Evolutionary conservation across 306 rosid genomes (phyloP), one percentile per base, ranked within the genome.

Genomic region (Dalbergia oliveri): DNA sequence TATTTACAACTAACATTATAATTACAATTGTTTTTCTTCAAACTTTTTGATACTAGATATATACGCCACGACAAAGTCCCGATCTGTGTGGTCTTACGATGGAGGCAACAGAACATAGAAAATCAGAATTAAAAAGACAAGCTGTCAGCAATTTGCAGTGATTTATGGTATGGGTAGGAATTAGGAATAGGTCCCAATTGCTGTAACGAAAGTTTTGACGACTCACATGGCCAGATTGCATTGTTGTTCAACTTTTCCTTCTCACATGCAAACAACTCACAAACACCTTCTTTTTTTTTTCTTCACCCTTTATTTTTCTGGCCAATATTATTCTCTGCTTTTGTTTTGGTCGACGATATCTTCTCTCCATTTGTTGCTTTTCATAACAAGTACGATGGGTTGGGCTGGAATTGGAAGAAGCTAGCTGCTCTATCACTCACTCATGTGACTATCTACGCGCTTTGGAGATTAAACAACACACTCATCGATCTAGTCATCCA

Each of bases 201-300:
- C 9, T 16, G 10, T 54, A 16, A 37, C 31, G 8, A n/a, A 65
- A n/a, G 39, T 31, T 50, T 23, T 2, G n/a, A 18, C 21, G 2
- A 33, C 10, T 45, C 63, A 72, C 66, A 6, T 72, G 66, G 66
- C 53, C 53, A 72, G 53, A 56, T 56, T 37, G 51, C 66, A 16
- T 15, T 56, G 31, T 11, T 8, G 47, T 33, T 16, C 51, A 34
- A 35, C 69, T 64, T 64, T 64, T 26, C 31, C 23, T n/a, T 10
- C 34, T 66, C 72, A 16, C 54, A 41, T 70, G 76, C 13, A 6
- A 37, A 51, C 57, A 50, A 15, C 33, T 26, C 75, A 33, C 14
- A 26, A 26, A 8, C 8, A 14, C 14, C 0, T 12, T 50, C 0
- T 4, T 13, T 50, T 5, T 13, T 6, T 14, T 50, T 13, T 50